phyloP scores from a whole-genome alignment of 805 yeast species.

The Wickerhamomyces alni region DNA sequence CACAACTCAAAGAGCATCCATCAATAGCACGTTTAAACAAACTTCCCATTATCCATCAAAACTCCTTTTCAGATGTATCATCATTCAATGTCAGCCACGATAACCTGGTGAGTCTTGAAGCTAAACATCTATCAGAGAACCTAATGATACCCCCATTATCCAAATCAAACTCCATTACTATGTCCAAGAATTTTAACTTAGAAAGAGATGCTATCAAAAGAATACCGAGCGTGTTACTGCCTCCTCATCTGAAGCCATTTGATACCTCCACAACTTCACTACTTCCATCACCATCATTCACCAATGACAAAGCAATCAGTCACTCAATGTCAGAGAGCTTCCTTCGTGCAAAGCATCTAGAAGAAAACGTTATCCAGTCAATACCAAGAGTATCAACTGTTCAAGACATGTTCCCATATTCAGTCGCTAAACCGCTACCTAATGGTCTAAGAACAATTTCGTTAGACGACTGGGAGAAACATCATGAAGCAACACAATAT shows the following conservation, averaged over 20 bases:
- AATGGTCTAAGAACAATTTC: constrained; percentile 17
- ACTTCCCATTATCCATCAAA: not conserved
- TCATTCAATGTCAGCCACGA: too few relatives aligned
- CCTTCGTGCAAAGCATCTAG: constrained; percentile 1
- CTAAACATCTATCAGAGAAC: not conserved
- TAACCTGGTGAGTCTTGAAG: constrained; percentile 1
- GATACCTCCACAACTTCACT: constrained; percentile 1
- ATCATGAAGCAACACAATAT: constrained; percentile 5
- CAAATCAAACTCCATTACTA: constrained; percentile 2
- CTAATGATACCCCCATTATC: constrained; percentile 11
- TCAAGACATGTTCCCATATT: constrained; percentile 11
- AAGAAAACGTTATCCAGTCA: constrained; percentile 10
- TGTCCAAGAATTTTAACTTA: constrained; percentile 8
- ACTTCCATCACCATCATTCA: not conserved
- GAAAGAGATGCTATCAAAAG: constrained; percentile 23
- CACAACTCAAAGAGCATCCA: not conserved
- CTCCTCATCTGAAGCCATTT: constrained; percentile 23
- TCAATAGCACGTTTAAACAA: not conserved
- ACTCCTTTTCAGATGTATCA: not conserved
- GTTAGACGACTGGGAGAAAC: constrained; percentile 17
- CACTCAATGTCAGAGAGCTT: not conserved
- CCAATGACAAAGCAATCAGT: not conserved
- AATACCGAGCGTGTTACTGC: constrained; percentile 21
- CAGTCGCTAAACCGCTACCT: not conserved
- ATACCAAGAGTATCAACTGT: constrained; percentile 19